Evolutionary conservation across 305 asterid species (phyloP).

Genomic region (Fraxinus paxiana): DNA sequence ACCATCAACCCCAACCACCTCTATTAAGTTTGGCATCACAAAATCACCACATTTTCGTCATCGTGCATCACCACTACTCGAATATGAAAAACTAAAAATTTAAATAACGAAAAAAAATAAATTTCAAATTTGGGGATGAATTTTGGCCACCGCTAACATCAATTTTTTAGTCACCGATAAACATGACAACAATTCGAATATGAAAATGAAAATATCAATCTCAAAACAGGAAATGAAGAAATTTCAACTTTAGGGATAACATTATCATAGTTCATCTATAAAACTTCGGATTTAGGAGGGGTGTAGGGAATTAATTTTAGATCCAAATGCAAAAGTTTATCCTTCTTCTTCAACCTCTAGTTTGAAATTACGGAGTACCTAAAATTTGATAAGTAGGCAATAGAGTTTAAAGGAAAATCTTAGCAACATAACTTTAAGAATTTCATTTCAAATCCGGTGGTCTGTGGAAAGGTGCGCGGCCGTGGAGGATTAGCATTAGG

Average conservation of each 20-base stretch:
- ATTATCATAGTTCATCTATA: not conserved
- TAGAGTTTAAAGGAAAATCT: no score
- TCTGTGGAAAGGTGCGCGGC: not conserved
- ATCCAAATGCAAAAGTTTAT: not conserved
- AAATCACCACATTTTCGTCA: not conserved
- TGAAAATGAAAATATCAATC: not conserved
- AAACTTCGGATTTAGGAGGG: not conserved
- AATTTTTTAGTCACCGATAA: not conserved
- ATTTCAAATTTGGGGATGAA: not conserved
- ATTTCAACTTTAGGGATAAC: not conserved
- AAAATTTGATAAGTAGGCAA: not conserved
- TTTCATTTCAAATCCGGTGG: not conserved
- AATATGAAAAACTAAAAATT: not conserved
- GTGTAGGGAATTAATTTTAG: not conserved
- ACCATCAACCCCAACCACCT: not conserved
- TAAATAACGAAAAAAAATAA: not conserved
- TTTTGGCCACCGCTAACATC: not conserved
- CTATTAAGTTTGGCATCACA: not conserved
- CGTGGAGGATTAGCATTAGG: not conserved
- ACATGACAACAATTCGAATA: not conserved
- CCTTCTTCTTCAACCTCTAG: not conserved
- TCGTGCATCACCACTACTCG: not conserved
- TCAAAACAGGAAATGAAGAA: not conserved
- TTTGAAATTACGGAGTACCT: no score
- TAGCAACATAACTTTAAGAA: not conserved